Conservation (phyloP, 768 basidiomycete species). For the Pisolithus microcarpus region DNA sequence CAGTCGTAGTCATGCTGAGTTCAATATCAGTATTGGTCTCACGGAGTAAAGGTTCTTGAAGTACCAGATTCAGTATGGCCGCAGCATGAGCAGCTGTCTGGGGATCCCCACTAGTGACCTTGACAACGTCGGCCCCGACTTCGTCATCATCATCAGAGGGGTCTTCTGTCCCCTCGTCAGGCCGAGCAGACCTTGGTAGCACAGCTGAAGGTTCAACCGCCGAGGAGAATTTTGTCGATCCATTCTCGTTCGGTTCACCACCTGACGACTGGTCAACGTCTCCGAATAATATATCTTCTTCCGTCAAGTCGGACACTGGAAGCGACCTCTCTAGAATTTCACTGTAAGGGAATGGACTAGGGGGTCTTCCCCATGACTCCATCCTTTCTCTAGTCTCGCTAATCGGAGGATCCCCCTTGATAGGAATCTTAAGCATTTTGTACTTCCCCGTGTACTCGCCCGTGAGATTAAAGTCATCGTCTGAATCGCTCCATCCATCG, state of each 20-base stretch:
- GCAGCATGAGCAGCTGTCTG: constrained; percentile 87
- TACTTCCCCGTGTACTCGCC: constrained; percentile 68
- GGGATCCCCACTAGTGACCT: constrained; percentile 80
- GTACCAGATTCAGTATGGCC: constrained; percentile 84
- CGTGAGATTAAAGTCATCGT: constrained; percentile 27
- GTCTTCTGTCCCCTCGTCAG: constrained; percentile 4
- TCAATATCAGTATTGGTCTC: neutral
- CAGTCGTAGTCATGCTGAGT: constrained; percentile 86
- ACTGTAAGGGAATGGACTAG: constrained; percentile 55
- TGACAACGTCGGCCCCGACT: constrained; percentile 47
- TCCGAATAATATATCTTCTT: constrained; percentile 1
- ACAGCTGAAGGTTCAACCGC: constrained; percentile 11
- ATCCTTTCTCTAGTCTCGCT: constrained; percentile 43
- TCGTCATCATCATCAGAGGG: constrained; percentile 25
- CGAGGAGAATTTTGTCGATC: constrained; percentile 15
- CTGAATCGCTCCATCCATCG: constrained; percentile 23
- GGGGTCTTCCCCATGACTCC: constrained; percentile 61
- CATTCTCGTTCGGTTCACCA: neutral
- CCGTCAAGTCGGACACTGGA: constrained; percentile 7
- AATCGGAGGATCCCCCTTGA: constrained; percentile 60
- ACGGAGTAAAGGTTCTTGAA: constrained; percentile 1
- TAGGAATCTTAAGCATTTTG: constrained; percentile 47
- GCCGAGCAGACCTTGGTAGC: neutral
- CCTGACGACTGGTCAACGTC: neutral
- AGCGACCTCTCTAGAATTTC: constrained; percentile 26